Evolutionary conservation across 1,139 yeast genomes (phyloP).

Genomic region (Hansenula sp.): DNA sequence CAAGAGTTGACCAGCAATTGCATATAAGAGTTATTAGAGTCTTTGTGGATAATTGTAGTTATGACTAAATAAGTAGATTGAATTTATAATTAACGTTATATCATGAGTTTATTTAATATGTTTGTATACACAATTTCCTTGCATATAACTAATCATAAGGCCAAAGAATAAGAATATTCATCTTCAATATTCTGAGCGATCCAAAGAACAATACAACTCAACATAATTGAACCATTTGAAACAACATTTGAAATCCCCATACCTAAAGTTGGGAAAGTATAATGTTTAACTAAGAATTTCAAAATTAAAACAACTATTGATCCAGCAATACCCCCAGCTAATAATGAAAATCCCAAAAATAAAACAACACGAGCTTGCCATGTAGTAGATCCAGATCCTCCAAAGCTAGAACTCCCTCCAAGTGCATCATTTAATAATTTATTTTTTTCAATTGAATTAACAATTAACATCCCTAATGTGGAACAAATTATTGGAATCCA

Average conservation of each 20-base stretch:
- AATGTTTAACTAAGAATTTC: conserved; percentile 77
- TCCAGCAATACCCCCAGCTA: conserved; percentile 95
- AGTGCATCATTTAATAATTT: conserved; percentile 64
- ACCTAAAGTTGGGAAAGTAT: conserved; percentile 75
- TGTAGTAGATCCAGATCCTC: conserved; percentile 50
- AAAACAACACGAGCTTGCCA: conserved; percentile 93
- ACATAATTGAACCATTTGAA: conserved; percentile 75
- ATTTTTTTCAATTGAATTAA: conserved; percentile 85
- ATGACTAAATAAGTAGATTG: too few species aligned
- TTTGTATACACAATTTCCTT: background rate
- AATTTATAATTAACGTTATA: too few species aligned
- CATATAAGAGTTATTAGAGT: too few species aligned
- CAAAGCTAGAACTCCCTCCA: conserved; percentile 36
- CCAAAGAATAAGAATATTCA: conserved; percentile 88
- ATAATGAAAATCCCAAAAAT: conserved; percentile 84
- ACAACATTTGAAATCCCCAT: conserved; percentile 93
- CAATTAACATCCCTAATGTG: conserved; percentile 85
- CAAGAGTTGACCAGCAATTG: too few species aligned
- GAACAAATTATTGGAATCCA: conserved; percentile 95
- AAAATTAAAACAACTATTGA: conserved; percentile 82
- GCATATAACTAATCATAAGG: conserved; percentile 42
- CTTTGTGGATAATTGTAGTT: too few species aligned
- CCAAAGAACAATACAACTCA: conserved; percentile 88
- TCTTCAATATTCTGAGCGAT: conserved; percentile 92
- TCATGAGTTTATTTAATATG: background rate